Evolutionary conservation across 257 asterid species (phyloP).

Genomic region (Cruciata laevipes): DNA sequence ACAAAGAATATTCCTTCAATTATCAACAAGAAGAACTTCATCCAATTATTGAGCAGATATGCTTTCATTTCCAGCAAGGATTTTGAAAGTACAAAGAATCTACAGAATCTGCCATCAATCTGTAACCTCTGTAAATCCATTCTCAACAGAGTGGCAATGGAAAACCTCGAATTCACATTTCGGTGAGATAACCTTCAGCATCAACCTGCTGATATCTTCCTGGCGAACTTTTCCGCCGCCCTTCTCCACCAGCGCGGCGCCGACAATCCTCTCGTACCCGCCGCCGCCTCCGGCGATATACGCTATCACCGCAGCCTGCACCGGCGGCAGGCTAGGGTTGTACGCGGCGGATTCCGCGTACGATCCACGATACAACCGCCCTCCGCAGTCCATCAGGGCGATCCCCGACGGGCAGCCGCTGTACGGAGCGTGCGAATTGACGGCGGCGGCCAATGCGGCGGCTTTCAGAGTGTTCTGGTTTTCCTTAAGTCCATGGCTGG

Average conservation of each 20-base stretch:
- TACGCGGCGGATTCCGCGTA: slow-evolving; percentile 83
- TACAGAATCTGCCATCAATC: slow-evolving; percentile 1
- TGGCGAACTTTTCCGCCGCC: slow-evolving; percentile 50
- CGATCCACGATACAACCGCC: slow-evolving; percentile 60
- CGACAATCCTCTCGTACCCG: slow-evolving; percentile 66
- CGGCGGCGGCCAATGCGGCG: slow-evolving; percentile 70
- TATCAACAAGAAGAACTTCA: neutral
- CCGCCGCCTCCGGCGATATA: slow-evolving; percentile 67
- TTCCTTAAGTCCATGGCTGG: slow-evolving; percentile 6
- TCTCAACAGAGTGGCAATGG: slow-evolving; percentile 29
- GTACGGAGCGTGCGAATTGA: slow-evolving; percentile 76
- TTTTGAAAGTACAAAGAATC: slow-evolving; percentile 1
- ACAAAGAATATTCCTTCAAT: neutral
- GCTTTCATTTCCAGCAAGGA: slow-evolving; percentile 2
- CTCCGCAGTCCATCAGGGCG: slow-evolving; percentile 76
- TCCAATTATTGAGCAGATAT: neutral
- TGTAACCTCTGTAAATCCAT: slow-evolving; percentile 16
- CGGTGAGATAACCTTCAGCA: slow-evolving; percentile 58
- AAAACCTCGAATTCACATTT: slow-evolving; percentile 52
- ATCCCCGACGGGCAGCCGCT: slow-evolving; percentile 81
- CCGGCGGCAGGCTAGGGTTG: slow-evolving; percentile 83
- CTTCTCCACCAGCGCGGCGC: slow-evolving; percentile 77
- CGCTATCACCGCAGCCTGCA: slow-evolving; percentile 75
- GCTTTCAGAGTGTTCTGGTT: slow-evolving; percentile 21
- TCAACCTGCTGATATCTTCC: slow-evolving; percentile 56